phyloP scores from a whole-genome alignment of 2,329 filamentous ascomycete species.

The Colletotrichum lentis region DNA sequence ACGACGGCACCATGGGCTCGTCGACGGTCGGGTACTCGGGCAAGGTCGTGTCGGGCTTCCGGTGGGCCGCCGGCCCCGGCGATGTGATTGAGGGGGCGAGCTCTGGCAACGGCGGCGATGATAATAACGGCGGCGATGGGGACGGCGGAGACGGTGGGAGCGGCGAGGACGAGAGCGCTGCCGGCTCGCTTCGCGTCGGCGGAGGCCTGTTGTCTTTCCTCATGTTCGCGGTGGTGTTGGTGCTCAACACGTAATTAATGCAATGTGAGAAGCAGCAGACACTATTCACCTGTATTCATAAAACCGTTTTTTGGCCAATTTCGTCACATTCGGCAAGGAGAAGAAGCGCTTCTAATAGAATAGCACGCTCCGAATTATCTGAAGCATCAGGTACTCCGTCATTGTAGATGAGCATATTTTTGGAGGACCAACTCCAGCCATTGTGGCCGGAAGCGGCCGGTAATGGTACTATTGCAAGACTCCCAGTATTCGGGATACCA shows the following conservation, averaged over 20 bases:
- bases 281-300: too few species aligned
- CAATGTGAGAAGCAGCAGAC: not conserved
- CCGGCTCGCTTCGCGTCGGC: not conserved
- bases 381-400: too few species aligned
- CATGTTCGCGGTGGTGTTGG: not conserved
- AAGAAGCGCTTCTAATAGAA: too few species aligned
- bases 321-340: too few species aligned
- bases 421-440: too few species aligned
- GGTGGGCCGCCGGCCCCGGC: conserved; percentile 28
- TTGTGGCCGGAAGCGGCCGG: too few species aligned
- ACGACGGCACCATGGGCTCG: conserved; percentile 25
- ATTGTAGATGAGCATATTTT: too few species aligned
- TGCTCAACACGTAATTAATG: not conserved
- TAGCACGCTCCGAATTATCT: too few species aligned
- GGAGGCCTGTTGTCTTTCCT: conserved; percentile 7
- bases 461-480: too few species aligned
- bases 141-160: not conserved
- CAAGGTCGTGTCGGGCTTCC: conserved; percentile 28
- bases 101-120: not conserved
- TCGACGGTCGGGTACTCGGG: conserved; percentile 18
- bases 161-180: conserved; percentile 18
- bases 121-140: not conserved
- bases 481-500: too few species aligned
- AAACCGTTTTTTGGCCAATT: too few species aligned
- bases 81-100: conserved; percentile 16